Conservation (phyloP, 1,284 basidiomycete species). For the Polyporus tsugae region DNA sequence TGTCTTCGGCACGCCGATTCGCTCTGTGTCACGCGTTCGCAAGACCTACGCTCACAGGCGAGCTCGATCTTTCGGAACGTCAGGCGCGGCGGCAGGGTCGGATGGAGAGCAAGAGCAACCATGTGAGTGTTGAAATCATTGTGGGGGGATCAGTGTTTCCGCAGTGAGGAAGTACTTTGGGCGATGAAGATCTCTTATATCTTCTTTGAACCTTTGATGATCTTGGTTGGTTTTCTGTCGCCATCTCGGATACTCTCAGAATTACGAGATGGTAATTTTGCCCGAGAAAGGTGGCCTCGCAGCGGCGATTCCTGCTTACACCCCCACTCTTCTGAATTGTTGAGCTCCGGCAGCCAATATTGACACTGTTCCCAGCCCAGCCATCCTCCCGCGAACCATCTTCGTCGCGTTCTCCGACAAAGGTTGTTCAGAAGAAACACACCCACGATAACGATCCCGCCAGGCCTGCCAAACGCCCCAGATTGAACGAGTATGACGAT, state of each 20-base stretch:
- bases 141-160: too few species aligned
- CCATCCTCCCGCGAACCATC: background rate
- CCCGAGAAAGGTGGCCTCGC: background rate
- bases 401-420: slow-evolving; percentile 1
- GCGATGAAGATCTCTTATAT: too few species aligned
- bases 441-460: background rate
- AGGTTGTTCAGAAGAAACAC: background rate
- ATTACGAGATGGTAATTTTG: too few species aligned
- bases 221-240: too few species aligned
- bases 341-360: too few species aligned
- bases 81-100: slow-evolving; percentile 4
- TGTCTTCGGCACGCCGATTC: slow-evolving; percentile 19
- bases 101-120: slow-evolving; percentile 1
- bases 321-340: background rate
- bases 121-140: background rate
- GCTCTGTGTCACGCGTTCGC: slow-evolving; percentile 17
- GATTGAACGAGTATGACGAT: slow-evolving; percentile 2
- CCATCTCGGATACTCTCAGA: too few species aligned
- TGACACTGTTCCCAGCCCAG: background rate
- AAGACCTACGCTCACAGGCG: slow-evolving; percentile 30
- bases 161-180: too few species aligned
- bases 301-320: background rate
- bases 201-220: too few species aligned
- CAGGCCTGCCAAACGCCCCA: background rate
- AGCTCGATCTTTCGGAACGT: slow-evolving; percentile 19